Percentiles rank a stretch among this genome's conserved stretches.
Conservation (phyloP, 495 filamentous ascomycete genomes). For the Penicillium waksmanii region DNA sequence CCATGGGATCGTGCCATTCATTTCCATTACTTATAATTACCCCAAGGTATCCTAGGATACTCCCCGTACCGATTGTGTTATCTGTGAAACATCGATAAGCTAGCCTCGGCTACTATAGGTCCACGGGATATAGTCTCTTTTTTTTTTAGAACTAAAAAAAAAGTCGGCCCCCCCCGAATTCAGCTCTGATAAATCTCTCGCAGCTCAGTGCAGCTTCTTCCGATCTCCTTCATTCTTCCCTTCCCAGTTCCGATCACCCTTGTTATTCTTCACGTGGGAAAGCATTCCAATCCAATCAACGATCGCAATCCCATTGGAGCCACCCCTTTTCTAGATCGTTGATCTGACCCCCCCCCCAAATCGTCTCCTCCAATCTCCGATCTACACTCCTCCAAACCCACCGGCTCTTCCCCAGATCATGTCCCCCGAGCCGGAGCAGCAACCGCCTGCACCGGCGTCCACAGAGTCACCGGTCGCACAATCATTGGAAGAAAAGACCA, state of each 20-base stretch:
- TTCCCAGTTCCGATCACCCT: neutral
- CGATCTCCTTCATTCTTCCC: neutral
- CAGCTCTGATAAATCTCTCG: neutral
- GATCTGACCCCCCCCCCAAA: neutral
- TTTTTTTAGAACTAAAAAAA: conserved; percentile 3
- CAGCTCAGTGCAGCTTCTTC: too few relatives aligned
- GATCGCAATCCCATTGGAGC: neutral
- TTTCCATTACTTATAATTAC: neutral
- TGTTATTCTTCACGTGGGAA: too few relatives aligned
- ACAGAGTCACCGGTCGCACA: neutral
- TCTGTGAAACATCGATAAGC: conserved; percentile 24
- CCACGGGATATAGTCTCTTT: conserved; percentile 7
- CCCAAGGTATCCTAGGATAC: neutral
- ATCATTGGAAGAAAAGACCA: conserved; percentile 11
- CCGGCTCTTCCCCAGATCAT: neutral
- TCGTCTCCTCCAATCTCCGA: conserved; percentile 1
- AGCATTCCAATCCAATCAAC: neutral
- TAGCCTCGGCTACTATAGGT: conserved; percentile 15
- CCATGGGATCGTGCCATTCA: neutral
- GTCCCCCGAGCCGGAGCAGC: conserved; percentile 20
- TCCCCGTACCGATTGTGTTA: conserved; percentile 13
- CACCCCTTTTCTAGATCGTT: too few relatives aligned
- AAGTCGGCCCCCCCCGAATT: neutral
- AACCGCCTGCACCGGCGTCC: neutral
- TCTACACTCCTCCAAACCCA: neutral